These are phyloP conservation scores for Pseudozyma flocculosa DNA, from an alignment of 1,284 basidiomycete species.

Conservation along the genomic window DNA sequence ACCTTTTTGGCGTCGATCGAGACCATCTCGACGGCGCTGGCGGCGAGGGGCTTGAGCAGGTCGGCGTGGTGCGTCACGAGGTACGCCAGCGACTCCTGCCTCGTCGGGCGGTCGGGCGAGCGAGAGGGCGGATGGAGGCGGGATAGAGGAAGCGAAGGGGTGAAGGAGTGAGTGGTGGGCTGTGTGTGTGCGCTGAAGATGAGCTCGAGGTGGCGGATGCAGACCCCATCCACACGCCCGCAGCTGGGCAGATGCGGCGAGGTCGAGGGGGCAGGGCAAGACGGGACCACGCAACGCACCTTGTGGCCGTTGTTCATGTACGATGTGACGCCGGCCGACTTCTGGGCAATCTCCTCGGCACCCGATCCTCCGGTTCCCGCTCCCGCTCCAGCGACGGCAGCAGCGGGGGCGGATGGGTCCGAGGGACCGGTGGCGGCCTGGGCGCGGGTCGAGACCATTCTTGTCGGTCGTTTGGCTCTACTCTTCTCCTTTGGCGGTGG, in stretches of 20 bases:
- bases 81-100: slow-evolving; percentile 33
- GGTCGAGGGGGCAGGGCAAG: background rate
- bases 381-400: no score
- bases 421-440: background rate
- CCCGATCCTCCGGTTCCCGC: no score
- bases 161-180: background rate
- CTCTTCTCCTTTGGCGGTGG: no score
- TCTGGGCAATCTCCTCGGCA: slow-evolving; percentile 24
- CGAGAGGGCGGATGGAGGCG: no score
- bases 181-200: background rate
- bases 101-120: background rate
- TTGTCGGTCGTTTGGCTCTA: slow-evolving; percentile 1
- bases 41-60: slow-evolving; percentile 18
- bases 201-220: no score
- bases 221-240: no score
- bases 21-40: slow-evolving; percentile 31
- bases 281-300: slow-evolving; percentile 9
- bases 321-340: slow-evolving; percentile 28
- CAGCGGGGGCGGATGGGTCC: no score
- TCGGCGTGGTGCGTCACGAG: slow-evolving; percentile 32
- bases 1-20: slow-evolving; percentile 33
- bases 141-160: background rate
- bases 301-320: slow-evolving; percentile 43
- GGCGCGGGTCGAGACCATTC: background rate
- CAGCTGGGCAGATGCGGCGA: no score